Base-by-base conservation (phyloP, 805 yeast genomes). In the Candida chauliodis region DNA sequence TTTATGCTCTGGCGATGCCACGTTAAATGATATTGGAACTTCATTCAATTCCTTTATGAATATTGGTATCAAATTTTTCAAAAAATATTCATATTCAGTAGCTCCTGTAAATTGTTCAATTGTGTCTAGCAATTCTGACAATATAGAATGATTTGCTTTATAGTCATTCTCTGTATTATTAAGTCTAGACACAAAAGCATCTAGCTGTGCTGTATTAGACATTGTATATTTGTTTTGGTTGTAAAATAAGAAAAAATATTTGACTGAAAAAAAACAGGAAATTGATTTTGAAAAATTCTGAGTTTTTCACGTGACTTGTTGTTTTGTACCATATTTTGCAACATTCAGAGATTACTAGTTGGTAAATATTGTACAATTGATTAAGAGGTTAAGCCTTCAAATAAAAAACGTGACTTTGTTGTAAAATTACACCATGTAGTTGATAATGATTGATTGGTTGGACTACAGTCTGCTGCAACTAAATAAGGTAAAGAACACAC, bases 71-170 rank as follows among this genome's bases (percentile, higher is more conserved):
- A 88, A 59, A 45, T 73, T 75, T 41, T 78, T 69, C 31, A 90
- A 66, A 52, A 89, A 88, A 51, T 76, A 73, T 43, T 83, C 89
- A 58, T 89, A 88, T 49, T 90, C 97, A 16, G 79, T 78, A 4
- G 88, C 76, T 8, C 87, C 84, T 45, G 83, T 83, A 59, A 85
- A 84, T 2, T 88, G 75, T 55, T 91, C 98, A 29, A 89, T 73
- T 58, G 88, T 77, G 59, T 91, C 98, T 43, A 93, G 75, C 31
- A 91, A 67, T 58, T 91, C 97, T 4, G 89, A 79, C 29, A 88
- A 75, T 6, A 79, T 76, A 1, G 89, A 69, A 45, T 84, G 83
- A 48, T 79, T 80, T 8, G 76, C 64, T 44, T 76, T 75, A 46
- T 71, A 71, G 54, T 82, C 90, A 34, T 66, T 59, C 15, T 31